Percentiles rank a stretch among this genome's conserved stretches.
Evolutionary conservation across 2,329 filamentous ascomycete genomes (phyloP).

Genomic region (Monosporascus sp.): DNA sequence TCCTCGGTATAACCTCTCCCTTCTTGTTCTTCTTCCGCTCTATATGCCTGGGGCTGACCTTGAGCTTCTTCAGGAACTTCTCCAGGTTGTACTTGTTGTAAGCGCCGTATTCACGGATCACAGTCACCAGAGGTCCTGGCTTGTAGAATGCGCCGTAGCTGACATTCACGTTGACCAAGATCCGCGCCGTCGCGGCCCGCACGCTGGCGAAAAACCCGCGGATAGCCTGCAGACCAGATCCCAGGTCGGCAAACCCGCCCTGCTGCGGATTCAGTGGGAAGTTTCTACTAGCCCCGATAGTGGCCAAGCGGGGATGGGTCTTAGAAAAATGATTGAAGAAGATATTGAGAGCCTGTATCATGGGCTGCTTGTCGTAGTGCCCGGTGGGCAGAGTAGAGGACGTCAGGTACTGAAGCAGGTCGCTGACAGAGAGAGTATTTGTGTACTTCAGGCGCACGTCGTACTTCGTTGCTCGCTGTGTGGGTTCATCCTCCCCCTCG

Average conservation of each 20-base stretch:
- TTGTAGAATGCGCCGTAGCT: conserved; percentile 29
- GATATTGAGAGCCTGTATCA: conserved; percentile 17
- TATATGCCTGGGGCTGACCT: conserved; percentile 34
- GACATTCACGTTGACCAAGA: conserved; percentile 32
- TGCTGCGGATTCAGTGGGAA: conserved; percentile 15
- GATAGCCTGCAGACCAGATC: conserved; percentile 21
- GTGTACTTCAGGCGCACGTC: conserved; percentile 16
- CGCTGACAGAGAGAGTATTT: conserved; percentile 16
- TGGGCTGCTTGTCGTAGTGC: conserved; percentile 19
- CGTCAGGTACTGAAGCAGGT: conserved; percentile 21
- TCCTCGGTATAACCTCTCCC: conserved; percentile 26
- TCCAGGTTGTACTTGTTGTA: conserved; percentile 15
- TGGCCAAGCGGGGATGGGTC: conserved; percentile 13
- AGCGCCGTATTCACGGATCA: conserved; percentile 7
- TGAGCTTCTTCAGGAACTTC: conserved; percentile 32
- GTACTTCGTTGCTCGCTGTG: conserved; percentile 10
- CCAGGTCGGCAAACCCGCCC: conserved; percentile 14
- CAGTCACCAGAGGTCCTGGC: conserved; percentile 14
- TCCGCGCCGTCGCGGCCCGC: conserved; percentile 25
- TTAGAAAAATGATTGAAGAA: conserved; percentile 28
- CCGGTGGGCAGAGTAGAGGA: conserved; percentile 15
- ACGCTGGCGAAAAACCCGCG: conserved; percentile 31
- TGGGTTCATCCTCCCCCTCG: conserved; percentile 25
- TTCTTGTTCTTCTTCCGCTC: conserved; percentile 23
- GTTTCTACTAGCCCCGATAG: conserved; percentile 24